Evolutionary conservation across 225 moss, liverwort and hornwort species (phyloP).

Genomic region (Polytrichum commune): DNA sequence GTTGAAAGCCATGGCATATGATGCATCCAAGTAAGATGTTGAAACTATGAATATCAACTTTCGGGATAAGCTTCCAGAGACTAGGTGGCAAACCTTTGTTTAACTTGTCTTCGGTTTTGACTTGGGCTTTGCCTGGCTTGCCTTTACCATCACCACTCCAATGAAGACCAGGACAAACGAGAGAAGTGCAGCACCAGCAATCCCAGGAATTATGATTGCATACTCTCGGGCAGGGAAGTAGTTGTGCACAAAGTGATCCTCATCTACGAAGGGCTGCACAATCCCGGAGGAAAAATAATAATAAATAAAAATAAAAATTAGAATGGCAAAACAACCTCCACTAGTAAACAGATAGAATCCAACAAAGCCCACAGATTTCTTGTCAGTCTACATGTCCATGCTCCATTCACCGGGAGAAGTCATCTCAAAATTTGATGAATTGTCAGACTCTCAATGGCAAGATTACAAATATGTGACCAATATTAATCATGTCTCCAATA

Average conservation of each 20-base stretch:
- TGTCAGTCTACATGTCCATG: too few relatives aligned
- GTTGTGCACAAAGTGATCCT: slow-evolving; percentile 90
- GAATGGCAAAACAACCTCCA: neutral
- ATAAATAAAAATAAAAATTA: too few relatives aligned
- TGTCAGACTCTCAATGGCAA: neutral
- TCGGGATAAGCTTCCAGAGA: too few relatives aligned
- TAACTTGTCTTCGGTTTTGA: slow-evolving; percentile 47
- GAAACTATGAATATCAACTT: too few relatives aligned
- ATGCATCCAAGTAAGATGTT: too few relatives aligned
- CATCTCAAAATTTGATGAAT: neutral
- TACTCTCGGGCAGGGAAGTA: slow-evolving; percentile 94
- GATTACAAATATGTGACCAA: neutral
- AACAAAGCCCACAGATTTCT: too few relatives aligned
- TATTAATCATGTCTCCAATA: too few relatives aligned
- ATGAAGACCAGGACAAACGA: slow-evolving; percentile 75
- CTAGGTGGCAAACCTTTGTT: slow-evolving; percentile 13
- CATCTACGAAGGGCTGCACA: slow-evolving; percentile 94
- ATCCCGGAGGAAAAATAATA: neutral
- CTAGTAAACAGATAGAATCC: neutral
- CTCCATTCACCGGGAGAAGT: too few relatives aligned
- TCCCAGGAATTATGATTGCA: slow-evolving; percentile 91
- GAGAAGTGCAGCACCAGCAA: slow-evolving; percentile 70
- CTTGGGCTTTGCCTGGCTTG: slow-evolving; percentile 58
- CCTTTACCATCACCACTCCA: slow-evolving; percentile 65
- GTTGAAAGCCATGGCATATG: too few relatives aligned